Percentiles rank a stretch among this genome's conserved stretches.
phyloP scores from a whole-genome alignment of 805 yeast genomes.

The Torulaspora microellipsoides region DNA sequence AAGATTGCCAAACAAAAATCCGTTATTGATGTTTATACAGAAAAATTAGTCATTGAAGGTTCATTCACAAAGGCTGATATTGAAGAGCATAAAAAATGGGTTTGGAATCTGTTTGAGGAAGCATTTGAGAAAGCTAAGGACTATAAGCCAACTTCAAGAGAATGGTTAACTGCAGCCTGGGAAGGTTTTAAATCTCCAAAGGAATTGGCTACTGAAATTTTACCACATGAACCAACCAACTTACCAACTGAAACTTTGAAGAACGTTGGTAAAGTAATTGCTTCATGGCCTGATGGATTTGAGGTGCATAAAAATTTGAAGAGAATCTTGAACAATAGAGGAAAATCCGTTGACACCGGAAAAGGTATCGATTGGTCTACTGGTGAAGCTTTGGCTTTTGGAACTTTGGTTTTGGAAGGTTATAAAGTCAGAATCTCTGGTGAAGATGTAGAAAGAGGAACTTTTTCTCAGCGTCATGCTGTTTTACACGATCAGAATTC shows the following conservation, averaged over 20 bases:
- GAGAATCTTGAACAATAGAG: slow-evolving; percentile 85
- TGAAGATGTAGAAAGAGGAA: slow-evolving; percentile 99
- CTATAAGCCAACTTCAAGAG: slow-evolving; percentile 84
- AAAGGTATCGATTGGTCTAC: slow-evolving; percentile 99
- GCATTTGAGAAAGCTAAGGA: slow-evolving; percentile 85
- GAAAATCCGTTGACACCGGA: slow-evolving; percentile 82
- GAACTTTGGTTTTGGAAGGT: slow-evolving; percentile 87
- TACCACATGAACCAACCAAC: slow-evolving; percentile 95
- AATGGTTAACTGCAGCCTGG: slow-evolving; percentile 99
- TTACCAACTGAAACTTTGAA: slow-evolving; percentile 67
- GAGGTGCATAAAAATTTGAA: slow-evolving; percentile 92
- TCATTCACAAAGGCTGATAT: slow-evolving; percentile 86
- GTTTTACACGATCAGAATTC: slow-evolving; percentile 93
- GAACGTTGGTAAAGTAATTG: slow-evolving; percentile 70
- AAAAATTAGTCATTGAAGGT: slow-evolving; percentile 76
- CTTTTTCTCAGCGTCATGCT: slow-evolving; percentile 99
- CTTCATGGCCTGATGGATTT: slow-evolving; percentile 82
- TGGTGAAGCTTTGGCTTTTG: slow-evolving; percentile 98
- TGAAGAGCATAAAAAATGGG: slow-evolving; percentile 96
- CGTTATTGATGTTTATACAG: slow-evolving; percentile 80
- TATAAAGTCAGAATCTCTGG: slow-evolving; percentile 96
- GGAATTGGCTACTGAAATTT: slow-evolving; percentile 90
- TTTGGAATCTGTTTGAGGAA: slow-evolving; percentile 90
- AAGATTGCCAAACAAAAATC: slow-evolving; percentile 84
- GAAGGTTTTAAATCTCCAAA: slow-evolving; percentile 97